Base-by-base conservation (phyloP, 2,329 filamentous ascomycete species). In the Coniochaeta ligniaria region DNA sequence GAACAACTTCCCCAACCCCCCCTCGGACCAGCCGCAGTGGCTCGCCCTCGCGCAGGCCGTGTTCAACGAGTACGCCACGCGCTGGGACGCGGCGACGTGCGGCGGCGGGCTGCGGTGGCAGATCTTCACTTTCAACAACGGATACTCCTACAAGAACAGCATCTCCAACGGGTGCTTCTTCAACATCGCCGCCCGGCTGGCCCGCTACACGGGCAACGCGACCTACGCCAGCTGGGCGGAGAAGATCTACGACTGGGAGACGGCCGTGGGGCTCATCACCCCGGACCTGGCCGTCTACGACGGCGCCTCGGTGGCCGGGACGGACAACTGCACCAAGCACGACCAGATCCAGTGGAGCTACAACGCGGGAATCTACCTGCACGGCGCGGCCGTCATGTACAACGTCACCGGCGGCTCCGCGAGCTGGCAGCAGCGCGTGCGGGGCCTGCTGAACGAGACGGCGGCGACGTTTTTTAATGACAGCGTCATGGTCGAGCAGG, bases 51-150 rank as follows among this genome's bases (percentile, higher is more conserved):
- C 83, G 0, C 89, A 92, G 72, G 89, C 88, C 12, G 88, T 91
- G 1, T 96, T 94, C 73, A 92, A 94, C 75, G 86, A 88, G 58
- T 91, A 92, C 68, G 85, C 84, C 2, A 74, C 74, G 22, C 83
- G 91, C 24, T 94, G 90, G 88, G 87, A 95, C 66, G 76, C 74
- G 2, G 68, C 74, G 0, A 79, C 78, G 0, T 96, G 92, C 72
- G 78, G 76, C 55, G 92, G 92, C 57, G 92, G 92, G 11, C 74
- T 96, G 65, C 85, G 89, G 64, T 96, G 92, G 92, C 92, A 96
- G 75, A 89, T 96, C 63, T 93, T 88, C 75, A 80, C 84, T 14
- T 90, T 87, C 75, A 92, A 92, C 75, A 83, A 80, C 60, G 91
- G 91, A 57, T 87, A 78, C 74, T 78, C 83, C 72, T 88, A 88